Conservation (phyloP, 345 rosid species). For the Sonneratia caseolaris region DNA sequence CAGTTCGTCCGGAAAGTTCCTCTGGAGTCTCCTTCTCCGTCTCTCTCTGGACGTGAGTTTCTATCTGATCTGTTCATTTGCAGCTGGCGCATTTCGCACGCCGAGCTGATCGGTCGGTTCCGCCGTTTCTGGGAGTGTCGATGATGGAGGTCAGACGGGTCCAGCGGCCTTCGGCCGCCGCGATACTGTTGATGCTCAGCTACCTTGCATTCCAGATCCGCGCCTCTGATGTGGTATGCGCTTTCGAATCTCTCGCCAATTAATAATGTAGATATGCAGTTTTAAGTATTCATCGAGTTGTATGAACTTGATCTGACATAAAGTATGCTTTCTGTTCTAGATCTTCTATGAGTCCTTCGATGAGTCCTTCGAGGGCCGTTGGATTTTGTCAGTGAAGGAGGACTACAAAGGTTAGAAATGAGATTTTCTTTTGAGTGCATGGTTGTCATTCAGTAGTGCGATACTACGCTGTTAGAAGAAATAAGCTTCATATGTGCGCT, state of each 20-base stretch:
- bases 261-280: not conserved
- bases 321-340: constrained; percentile 4
- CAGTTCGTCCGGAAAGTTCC: not conserved
- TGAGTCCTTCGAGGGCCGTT: constrained; percentile 22
- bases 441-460: not conserved
- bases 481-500: not conserved
- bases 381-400: constrained; percentile 22
- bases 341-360: constrained; percentile 26
- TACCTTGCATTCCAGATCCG: constrained; percentile 10
- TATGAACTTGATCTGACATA: not conserved
- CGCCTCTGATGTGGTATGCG: constrained; percentile 15
- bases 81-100: not conserved
- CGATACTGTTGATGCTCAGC: constrained; percentile 9
- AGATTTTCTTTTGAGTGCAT: not conserved
- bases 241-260: not conserved
- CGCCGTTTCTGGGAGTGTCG: not conserved
- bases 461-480: not conserved
- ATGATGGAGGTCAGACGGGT: constrained; percentile 11
- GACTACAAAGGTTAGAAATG: constrained; percentile 17
- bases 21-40: not conserved
- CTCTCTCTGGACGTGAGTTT: not conserved
- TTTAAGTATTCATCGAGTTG: not conserved
- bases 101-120: not conserved
- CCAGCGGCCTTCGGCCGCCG: not conserved
- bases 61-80: not conserved